phyloP scores from a whole-genome alignment of 331 rosid species.

The Stylosanthes scabra region DNA sequence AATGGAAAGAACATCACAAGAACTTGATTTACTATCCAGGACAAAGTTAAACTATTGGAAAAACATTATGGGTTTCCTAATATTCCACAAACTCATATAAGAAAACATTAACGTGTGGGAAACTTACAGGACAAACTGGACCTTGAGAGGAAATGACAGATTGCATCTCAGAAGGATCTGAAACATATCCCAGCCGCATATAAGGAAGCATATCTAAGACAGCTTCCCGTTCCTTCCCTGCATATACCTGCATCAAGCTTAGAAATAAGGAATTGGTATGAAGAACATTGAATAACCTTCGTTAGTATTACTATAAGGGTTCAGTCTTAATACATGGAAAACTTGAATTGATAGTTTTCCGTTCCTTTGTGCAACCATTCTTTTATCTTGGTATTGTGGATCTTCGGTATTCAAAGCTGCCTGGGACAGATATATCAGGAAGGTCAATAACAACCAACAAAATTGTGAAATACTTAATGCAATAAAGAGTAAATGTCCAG shows the following conservation, averaged over 20 bases:
- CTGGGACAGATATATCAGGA: slow-evolving; percentile 51
- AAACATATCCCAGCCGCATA: slow-evolving; percentile 89
- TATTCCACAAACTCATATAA: slow-evolving; percentile 22
- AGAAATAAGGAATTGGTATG: slow-evolving; percentile 31
- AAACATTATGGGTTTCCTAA: slow-evolving; percentile 11
- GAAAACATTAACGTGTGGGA: slow-evolving; percentile 10
- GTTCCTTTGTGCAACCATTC: slow-evolving; percentile 95
- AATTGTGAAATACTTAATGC: background rate
- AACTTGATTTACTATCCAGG: slow-evolving; percentile 2
- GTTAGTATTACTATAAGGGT: slow-evolving; percentile 35
- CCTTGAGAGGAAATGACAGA: slow-evolving; percentile 98
- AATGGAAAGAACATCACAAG: slow-evolving; percentile 28
- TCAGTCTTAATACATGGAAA: slow-evolving; percentile 65
- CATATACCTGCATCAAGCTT: slow-evolving; percentile 60
- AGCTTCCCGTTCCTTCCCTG: slow-evolving; percentile 89
- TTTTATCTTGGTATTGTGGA: slow-evolving; percentile 96
- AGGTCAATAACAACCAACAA: slow-evolving; percentile 37
- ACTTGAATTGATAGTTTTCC: slow-evolving; percentile 81
- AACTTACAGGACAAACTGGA: slow-evolving; percentile 94
- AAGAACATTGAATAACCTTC: slow-evolving; percentile 28
- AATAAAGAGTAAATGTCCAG: slow-evolving; percentile 29
- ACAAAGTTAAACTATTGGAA: background rate
- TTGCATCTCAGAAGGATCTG: slow-evolving; percentile 97
- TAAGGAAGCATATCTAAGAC: slow-evolving; percentile 89
- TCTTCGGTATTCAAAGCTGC: slow-evolving; percentile 94